Percentiles rank a stretch among this genome's conserved stretches.
Conservation (phyloP, 441 rosid genomes). For the Corymbia citriodora region DNA sequence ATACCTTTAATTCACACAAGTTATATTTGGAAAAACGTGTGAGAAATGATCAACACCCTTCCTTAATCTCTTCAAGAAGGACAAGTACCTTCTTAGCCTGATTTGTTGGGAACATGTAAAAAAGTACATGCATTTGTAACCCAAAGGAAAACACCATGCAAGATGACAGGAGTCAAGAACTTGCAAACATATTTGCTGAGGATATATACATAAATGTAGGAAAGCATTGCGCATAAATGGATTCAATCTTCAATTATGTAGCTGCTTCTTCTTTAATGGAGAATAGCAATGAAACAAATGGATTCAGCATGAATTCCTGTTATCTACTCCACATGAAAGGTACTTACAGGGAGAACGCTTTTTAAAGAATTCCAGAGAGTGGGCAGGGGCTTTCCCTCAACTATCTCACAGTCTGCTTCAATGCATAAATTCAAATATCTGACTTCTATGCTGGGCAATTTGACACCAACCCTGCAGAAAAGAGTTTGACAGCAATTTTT, state of each 20-base stretch:
- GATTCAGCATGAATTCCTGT: neutral
- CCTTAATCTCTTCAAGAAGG: neutral
- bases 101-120: neutral
- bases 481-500: neutral
- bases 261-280: neutral
- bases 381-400: conserved; percentile 51
- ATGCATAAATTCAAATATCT: conserved; percentile 29
- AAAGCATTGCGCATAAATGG: neutral
- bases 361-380: conserved; percentile 43
- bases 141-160: neutral
- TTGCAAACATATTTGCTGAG: neutral
- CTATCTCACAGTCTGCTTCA: conserved; percentile 45
- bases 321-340: neutral
- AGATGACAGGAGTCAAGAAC: neutral
- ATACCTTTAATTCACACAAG: neutral
- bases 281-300: neutral
- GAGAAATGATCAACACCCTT: neutral
- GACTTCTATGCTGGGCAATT: conserved; percentile 45
- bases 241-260: neutral
- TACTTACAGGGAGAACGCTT: conserved; percentile 29
- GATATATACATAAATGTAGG: neutral
- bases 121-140: neutral
- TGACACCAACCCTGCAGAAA: conserved; percentile 42
- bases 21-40: neutral
- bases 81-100: neutral